Base-by-base conservation (phyloP, 2,329 filamentous ascomycete species). In the Paecilomyces variotii region DNA sequence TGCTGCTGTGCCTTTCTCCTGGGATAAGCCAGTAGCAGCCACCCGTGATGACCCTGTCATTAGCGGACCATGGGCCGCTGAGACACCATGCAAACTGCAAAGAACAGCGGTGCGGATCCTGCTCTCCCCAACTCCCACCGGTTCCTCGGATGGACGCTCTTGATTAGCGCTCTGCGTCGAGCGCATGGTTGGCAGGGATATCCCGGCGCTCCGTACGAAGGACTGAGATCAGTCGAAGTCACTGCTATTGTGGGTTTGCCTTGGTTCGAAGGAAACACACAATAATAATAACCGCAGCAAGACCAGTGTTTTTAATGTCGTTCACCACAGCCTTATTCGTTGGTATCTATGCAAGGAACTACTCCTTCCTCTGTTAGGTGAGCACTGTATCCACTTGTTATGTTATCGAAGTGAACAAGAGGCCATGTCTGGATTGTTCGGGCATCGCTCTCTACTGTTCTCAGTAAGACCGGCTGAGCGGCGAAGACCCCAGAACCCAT, bases 1-100 rank as follows among this genome's bases (percentile, higher is more conserved):
- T 60, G 56, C 59, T 60, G 50, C 39, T 55, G 53, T 51, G 51
- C 53, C 54, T 53, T 59, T 54, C 54, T 60, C 45, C 55, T 55
- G 54, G 56, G 56, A 50, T 53, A 55, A 49, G 12, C 39, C 39
- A 45, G 39, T 45, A 45, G 39, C 39, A 45, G 39, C 39, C 39
- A 45, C 49, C 54, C 56, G 53, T 54, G 56, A 56, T 34, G 54
- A 59, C 53, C 54, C 34, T 50, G n/a, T 32, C 9, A 34, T 32
- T 45, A 51, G 26, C 25, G 30, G 25, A 26, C 54, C 54, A 56
- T 56, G 30, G 14, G n/a, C 24, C 27, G 34, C 34, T 12, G 35
- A 39, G n/a, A n/a, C 54, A 19, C 30, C 34, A n/a, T 32, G 30
- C 19, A 39, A 35, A n/a, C n/a, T 32, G 30, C 19, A n/a, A 14